Evolutionary conservation across 257 asterid genomes (phyloP).

Genomic region (Schizonepeta tenuifolia): DNA sequence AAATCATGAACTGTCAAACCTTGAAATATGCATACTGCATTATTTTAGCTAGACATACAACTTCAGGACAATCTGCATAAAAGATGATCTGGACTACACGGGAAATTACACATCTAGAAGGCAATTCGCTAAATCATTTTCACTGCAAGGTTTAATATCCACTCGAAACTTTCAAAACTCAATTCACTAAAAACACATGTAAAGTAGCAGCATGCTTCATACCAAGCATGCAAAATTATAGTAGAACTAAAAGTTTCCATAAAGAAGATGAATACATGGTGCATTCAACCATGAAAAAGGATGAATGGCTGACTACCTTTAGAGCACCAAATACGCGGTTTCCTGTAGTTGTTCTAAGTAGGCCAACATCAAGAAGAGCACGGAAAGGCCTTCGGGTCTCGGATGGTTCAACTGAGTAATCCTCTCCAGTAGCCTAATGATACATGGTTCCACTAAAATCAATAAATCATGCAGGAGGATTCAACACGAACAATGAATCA

Average conservation of each 20-base stretch:
- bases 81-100: neutral
- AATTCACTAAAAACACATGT: neutral
- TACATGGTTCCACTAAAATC: neutral
- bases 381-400: slow-evolving; percentile 74
- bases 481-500: neutral
- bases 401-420: slow-evolving; percentile 72
- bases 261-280: neutral
- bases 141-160: neutral
- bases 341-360: slow-evolving; percentile 66
- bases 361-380: slow-evolving; percentile 73
- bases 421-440: slow-evolving; percentile 69
- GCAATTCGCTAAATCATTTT: neutral
- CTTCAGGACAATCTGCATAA: neutral
- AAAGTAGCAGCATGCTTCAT: neutral
- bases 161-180: too few species aligned
- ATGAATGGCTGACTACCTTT: slow-evolving; percentile 44
- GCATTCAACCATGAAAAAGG: neutral
- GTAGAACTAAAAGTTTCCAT: neutral
- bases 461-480: neutral
- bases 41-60: neutral
- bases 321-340: slow-evolving; percentile 79
- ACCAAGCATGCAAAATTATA: neutral
- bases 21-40: neutral
- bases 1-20: neutral
- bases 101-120: neutral